phyloP scores from a whole-genome alignment of 768 basidiomycete genomes.

The Chlorophyllum brunneum region DNA sequence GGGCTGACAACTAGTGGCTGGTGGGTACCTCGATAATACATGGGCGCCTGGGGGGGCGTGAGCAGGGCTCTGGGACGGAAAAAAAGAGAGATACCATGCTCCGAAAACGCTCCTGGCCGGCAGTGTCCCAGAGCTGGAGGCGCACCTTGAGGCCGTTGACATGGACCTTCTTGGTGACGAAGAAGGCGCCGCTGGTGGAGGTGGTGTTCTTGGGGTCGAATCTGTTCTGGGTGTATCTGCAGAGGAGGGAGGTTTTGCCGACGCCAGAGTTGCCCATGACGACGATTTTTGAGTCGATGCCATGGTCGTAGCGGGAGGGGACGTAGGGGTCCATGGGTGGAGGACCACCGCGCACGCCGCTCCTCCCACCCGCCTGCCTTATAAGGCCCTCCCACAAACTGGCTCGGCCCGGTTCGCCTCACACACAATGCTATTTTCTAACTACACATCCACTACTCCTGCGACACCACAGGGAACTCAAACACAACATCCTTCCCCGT shows the following conservation, averaged over 20 bases:
- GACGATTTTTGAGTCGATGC: slow-evolving; percentile 93
- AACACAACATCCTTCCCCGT: slow-evolving; percentile 97
- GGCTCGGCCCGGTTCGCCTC: slow-evolving; percentile 16
- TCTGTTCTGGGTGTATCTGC: slow-evolving; percentile 87
- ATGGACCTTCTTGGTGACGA: slow-evolving; percentile 89
- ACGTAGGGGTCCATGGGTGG: slow-evolving; percentile 62
- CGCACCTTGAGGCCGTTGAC: slow-evolving; percentile 84
- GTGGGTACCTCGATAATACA: slow-evolving; percentile 79
- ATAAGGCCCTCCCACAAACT: slow-evolving; percentile 24
- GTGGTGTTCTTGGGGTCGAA: slow-evolving; percentile 87
- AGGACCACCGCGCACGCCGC: slow-evolving; percentile 7
- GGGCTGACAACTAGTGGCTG: slow-evolving; percentile 18
- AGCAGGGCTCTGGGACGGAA: slow-evolving; percentile 11
- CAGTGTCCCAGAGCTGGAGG: slow-evolving; percentile 89
- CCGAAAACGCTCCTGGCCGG: slow-evolving; percentile 89
- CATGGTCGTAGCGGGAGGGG: slow-evolving; percentile 70
- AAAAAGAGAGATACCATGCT: slow-evolving; percentile 63
- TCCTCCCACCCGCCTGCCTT: slow-evolving; percentile 30
- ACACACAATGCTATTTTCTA: slow-evolving; percentile 15
- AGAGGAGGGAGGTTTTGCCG: slow-evolving; percentile 88
- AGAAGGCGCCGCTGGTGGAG: slow-evolving; percentile 90
- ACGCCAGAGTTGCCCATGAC: slow-evolving; percentile 87
- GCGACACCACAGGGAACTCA: slow-evolving; percentile 79
- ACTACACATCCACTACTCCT: slow-evolving; percentile 45
- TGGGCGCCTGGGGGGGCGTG: slow-evolving; percentile 66